These are phyloP conservation scores for Cylindrotheca closterium DNA, from an alignment of 108 stramenopile genomes.

Conservation along the genomic window DNA sequence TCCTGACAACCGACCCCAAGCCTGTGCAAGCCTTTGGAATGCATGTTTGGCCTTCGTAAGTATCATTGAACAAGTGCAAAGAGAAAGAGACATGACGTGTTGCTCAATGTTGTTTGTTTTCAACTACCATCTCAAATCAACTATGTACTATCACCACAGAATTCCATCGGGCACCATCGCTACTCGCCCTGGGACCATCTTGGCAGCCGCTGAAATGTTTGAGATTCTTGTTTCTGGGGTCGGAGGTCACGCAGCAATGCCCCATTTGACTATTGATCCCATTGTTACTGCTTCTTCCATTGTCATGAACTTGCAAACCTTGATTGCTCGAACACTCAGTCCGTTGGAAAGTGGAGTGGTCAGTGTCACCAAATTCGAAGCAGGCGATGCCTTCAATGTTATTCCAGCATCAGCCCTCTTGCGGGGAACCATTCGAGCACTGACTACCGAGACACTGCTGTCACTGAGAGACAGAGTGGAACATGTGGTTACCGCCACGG, in stretches of 20 bases:
- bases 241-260: slow-evolving; percentile 95
- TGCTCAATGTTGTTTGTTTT: neutral
- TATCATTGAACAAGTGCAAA: neutral
- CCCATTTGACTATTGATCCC: slow-evolving; percentile 82
- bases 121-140: slow-evolving; percentile 28
- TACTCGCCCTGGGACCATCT: slow-evolving; percentile 75
- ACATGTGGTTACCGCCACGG: slow-evolving; percentile 56
- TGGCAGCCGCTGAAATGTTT: slow-evolving; percentile 85
- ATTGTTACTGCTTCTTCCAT: slow-evolving; percentile 81
- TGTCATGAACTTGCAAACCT: slow-evolving; percentile 83
- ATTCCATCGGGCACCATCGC: slow-evolving; percentile 70
- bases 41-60: slow-evolving; percentile 74
- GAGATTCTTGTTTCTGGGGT: slow-evolving; percentile 76
- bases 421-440: slow-evolving; percentile 84
- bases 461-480: slow-evolving; percentile 58
- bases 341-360: slow-evolving; percentile 83
- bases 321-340: slow-evolving; percentile 67
- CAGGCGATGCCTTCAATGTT: slow-evolving; percentile 80
- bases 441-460: slow-evolving; percentile 68
- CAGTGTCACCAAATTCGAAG: slow-evolving; percentile 62
- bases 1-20: slow-evolving; percentile 49
- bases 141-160: slow-evolving; percentile 18
- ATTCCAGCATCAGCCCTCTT: slow-evolving; percentile 66
- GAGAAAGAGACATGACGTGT: neutral
- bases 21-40: slow-evolving; percentile 82